Evolutionary conservation across 306 rosid genomes (phyloP), one percentile per base, ranked within the genome.

Genomic region (Vicia sativa): DNA sequence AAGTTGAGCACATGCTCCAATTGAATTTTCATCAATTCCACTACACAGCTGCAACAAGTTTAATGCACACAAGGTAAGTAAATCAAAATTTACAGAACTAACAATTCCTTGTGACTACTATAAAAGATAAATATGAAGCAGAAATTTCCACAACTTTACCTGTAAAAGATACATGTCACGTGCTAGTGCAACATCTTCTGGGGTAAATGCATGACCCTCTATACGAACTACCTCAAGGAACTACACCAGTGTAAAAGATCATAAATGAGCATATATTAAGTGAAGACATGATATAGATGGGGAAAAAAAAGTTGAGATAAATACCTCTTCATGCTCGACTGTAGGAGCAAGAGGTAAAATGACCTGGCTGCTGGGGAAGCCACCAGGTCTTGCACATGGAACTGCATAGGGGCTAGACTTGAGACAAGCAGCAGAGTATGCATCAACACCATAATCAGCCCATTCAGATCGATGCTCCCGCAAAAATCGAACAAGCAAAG

Each of bases 381-480:
- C 92, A 54, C 95, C 95, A 11, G 95, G 90, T 68, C 95, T 82
- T 38, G 96, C 89, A 71, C 90, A 85, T 5, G 99, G 99, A 81
- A 86, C 85, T 0, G 92, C 89, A 63, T 86, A 93, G 11, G 99
- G 92, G 68, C 90, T 90, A 37, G 95, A 82, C 74, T 84, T 90
- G 11, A 90, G 95, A 72, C 92, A 80, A 5, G 96, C 88, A 7
- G 99, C 92, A 63, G 97, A 90, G 81, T 90, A 93, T 0, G 96
- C 95, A 82, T 93, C 99, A 41, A 93, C 97, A 9, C 97, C 97
- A 68, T 86, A 87, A 78, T 93, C 99, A 13, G 99, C 97, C 99
- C 99, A 93, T 54, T 93, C 99, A 0, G 99, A 88, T 0, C 99
- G 89, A 73, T 93, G 99, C 85, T 93, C 99, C 82, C 99, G 88